A percentile compares a stretch with the other conserved stretches of the same genome.
Conservation (phyloP, 2,329 filamentous ascomycete genomes). For the Alternaria atra region DNA sequence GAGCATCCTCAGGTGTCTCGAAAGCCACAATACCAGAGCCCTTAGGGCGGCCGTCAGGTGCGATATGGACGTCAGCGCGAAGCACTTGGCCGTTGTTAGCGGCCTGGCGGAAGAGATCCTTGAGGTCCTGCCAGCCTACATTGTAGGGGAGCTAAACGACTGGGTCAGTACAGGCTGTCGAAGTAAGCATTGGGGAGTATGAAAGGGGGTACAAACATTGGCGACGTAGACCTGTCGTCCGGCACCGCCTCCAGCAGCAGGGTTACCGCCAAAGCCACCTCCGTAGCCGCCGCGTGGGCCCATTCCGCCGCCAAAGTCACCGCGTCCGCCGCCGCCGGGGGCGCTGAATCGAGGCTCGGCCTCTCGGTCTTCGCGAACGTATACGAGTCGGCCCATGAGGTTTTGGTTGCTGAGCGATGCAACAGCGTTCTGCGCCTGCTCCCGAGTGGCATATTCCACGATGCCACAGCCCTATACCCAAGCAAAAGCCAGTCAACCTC, state of each 20-base stretch:
- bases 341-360: conserved; percentile 95
- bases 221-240: conserved; percentile 95
- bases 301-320: conserved; percentile 57
- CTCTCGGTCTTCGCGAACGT: conserved; percentile 98
- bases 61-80: conserved; percentile 92
- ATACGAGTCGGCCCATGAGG: conserved; percentile 97
- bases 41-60: conserved; percentile 91
- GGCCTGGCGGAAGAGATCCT: conserved; percentile 97
- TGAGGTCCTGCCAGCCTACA: conserved; percentile 98
- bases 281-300: conserved; percentile 56
- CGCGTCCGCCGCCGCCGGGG: conserved; percentile 63
- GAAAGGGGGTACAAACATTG: conserved; percentile 80
- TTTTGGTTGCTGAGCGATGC: conserved; percentile 99
- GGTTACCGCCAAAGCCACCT: conserved; percentile 57
- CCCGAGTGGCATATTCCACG: conserved; percentile 99
- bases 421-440: conserved; percentile 98
- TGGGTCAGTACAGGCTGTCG: conserved; percentile 45
- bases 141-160: conserved; percentile 86
- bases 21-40: conserved; percentile 97
- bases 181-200: conserved; percentile 23
- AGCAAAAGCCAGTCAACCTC: conserved; percentile 98
- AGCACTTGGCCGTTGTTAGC: conserved; percentile 67
- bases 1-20: conserved; percentile 91
- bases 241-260: conserved; percentile 69
- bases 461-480: conserved; percentile 99